phyloP scores from a whole-genome alignment of 305 asterid genomes.

The Salvia sclarea region DNA sequence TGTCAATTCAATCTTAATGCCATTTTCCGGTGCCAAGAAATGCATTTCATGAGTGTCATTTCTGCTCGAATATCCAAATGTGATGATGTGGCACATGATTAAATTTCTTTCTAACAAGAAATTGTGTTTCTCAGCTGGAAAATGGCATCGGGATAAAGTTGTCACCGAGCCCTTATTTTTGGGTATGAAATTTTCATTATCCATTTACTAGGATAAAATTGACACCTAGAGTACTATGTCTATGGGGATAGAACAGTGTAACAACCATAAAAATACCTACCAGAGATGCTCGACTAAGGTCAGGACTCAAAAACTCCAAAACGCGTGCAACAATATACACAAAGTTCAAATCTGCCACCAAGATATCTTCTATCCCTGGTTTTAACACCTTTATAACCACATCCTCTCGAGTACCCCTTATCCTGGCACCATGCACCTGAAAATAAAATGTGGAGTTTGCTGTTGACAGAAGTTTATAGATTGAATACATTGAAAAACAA shows the following conservation, averaged over 20 bases:
- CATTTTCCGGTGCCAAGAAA: not conserved
- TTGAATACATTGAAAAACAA: constrained; percentile 3
- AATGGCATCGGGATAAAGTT: not conserved
- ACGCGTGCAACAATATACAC: constrained; percentile 86
- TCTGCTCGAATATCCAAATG: not conserved
- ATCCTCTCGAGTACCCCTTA: constrained; percentile 78
- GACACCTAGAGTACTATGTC: not conserved
- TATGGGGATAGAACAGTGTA: not conserved
- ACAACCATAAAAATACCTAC: constrained; percentile 38
- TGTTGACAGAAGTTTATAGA: constrained; percentile 5
- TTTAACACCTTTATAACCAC: constrained; percentile 96
- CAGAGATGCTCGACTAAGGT: constrained; percentile 93
- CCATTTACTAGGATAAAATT: not conserved
- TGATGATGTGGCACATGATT: not conserved
- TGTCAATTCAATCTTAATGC: too few relatives aligned
- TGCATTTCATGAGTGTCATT: not conserved
- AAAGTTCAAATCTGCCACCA: constrained; percentile 95
- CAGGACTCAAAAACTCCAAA: constrained; percentile 95
- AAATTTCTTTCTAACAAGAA: too few relatives aligned
- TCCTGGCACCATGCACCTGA: constrained; percentile 95
- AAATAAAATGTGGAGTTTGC: constrained; percentile 31
- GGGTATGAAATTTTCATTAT: not conserved
- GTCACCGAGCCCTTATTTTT: too few relatives aligned
- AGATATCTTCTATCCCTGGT: constrained; percentile 89
- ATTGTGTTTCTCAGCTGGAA: too few relatives aligned